These are phyloP conservation scores for Chaetomiaceae sp. DNA, from an alignment of 2,329 filamentous ascomycete species.

Conservation along the genomic window DNA sequence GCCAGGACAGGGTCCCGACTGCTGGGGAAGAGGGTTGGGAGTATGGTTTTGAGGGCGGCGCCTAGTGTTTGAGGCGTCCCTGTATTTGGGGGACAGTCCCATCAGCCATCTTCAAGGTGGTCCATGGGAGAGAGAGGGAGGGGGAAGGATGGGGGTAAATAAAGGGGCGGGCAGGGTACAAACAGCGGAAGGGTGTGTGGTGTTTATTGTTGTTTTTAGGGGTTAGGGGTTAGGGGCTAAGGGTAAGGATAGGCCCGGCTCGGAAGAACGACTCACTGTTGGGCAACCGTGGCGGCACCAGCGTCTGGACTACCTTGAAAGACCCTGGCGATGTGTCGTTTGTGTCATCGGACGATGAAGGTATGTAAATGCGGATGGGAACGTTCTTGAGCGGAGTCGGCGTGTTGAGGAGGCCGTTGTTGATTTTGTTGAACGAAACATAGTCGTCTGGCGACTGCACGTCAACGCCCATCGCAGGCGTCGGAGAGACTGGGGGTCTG, in stretches of 20 bases:
- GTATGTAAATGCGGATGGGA: constrained; percentile 85
- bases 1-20: constrained; percentile 79
- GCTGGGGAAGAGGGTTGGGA: constrained; percentile 84
- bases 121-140: background rate
- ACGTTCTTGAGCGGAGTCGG: constrained; percentile 72
- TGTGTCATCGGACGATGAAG: constrained; percentile 51
- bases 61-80: constrained; percentile 55
- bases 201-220: too few relatives aligned
- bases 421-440: constrained; percentile 65
- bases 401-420: constrained; percentile 70
- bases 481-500: background rate
- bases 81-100: constrained; percentile 24
- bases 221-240: too few relatives aligned
- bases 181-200: constrained; percentile 1
- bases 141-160: background rate
- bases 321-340: constrained; percentile 37
- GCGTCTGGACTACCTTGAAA: constrained; percentile 71
- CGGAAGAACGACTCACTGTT: constrained; percentile 31
- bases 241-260: too few relatives aligned
- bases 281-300: constrained; percentile 50
- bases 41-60: constrained; percentile 65
- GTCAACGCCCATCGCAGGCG: background rate
- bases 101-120: constrained; percentile 26
- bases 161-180: background rate
- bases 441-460: constrained; percentile 58